Percentiles rank a stretch among this genome's conserved stretches.
Evolutionary conservation across 2,329 filamentous ascomycete genomes (phyloP).

Genomic region (Phaeoacremonium minimum): DNA sequence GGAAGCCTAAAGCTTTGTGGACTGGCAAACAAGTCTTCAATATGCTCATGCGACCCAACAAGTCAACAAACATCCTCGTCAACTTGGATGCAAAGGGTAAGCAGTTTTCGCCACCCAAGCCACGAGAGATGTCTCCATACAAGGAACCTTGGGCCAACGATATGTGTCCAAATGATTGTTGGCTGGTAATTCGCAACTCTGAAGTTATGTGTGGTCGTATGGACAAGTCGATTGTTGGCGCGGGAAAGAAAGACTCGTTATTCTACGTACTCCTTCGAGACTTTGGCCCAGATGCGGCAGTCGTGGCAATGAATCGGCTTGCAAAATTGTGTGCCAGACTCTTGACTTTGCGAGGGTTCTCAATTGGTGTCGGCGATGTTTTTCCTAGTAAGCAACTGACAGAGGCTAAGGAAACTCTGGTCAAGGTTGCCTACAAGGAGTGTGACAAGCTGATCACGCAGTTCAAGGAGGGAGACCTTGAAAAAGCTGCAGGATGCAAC

Average conservation of each 20-base stretch:
- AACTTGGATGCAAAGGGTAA: slow-evolving; percentile 93
- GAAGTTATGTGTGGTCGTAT: slow-evolving; percentile 96
- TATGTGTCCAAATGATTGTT: slow-evolving; percentile 83
- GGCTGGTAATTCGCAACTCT: slow-evolving; percentile 90
- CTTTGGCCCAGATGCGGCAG: slow-evolving; percentile 84
- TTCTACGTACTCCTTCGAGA: slow-evolving; percentile 97
- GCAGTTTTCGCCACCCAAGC: slow-evolving; percentile 71
- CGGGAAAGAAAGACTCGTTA: slow-evolving; percentile 95
- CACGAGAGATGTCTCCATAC: slow-evolving; percentile 51
- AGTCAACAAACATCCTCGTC: slow-evolving; percentile 73
- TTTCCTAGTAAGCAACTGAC: slow-evolving; percentile 73
- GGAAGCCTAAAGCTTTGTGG: slow-evolving; percentile 86
- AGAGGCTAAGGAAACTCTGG: slow-evolving; percentile 68
- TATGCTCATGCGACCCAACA: slow-evolving; percentile 84
- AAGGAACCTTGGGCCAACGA: slow-evolving; percentile 59
- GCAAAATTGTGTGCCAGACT: slow-evolving; percentile 86
- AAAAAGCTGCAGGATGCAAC: slow-evolving; percentile 84
- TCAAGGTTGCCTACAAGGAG: slow-evolving; percentile 72
- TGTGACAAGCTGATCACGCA: slow-evolving; percentile 80
- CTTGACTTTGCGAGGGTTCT: slow-evolving; percentile 89
- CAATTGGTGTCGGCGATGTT: slow-evolving; percentile 92
- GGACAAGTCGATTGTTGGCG: slow-evolving; percentile 97
- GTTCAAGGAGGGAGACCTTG: slow-evolving; percentile 75
- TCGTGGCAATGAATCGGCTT: slow-evolving; percentile 87
- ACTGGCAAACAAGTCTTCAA: slow-evolving; percentile 97